Conservation (phyloP, 228 moss, liverwort and hornwort genomes). For the Sphagnum magellanicum region DNA sequence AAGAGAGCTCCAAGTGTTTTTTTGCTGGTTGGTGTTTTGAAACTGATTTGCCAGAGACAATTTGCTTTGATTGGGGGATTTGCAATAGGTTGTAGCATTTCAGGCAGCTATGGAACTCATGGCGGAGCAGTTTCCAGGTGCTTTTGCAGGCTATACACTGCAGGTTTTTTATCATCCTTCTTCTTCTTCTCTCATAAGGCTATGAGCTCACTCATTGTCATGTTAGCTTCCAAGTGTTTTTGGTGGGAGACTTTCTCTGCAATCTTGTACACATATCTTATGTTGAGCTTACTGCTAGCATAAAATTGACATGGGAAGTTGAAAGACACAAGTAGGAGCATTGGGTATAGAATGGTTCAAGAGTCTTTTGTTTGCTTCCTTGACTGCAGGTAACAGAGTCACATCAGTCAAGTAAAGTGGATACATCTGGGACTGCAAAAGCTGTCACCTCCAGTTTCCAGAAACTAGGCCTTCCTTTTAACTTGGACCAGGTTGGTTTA, state of each 20-base stretch:
- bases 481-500: constrained; percentile 45
- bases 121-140: constrained; percentile 92
- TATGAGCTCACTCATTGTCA: no score
- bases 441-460: constrained; percentile 73
- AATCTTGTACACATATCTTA: no score
- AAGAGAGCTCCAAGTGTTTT: no score
- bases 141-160: constrained; percentile 86
- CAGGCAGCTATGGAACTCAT: constrained; percentile 88
- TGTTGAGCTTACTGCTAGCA: no score
- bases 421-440: constrained; percentile 97
- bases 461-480: constrained; percentile 69
- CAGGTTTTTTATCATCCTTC: constrained; percentile 26
- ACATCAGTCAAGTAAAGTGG: constrained; percentile 85
- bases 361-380: background rate
- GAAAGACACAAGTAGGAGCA: background rate
- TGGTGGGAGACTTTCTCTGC: no score
- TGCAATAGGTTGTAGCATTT: constrained; percentile 79
- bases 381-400: constrained; percentile 82
- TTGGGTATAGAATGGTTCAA: background rate
- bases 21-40: background rate
- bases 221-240: no score
- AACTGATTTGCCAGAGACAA: background rate
- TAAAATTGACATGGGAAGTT: background rate
- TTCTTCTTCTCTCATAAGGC: no score
- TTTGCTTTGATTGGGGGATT: background rate